Percentiles rank a stretch among this genome's conserved stretches.
These are phyloP conservation scores for Penicillium sp. DNA, from an alignment of 2,329 filamentous ascomycete species.

Conservation along the genomic window DNA sequence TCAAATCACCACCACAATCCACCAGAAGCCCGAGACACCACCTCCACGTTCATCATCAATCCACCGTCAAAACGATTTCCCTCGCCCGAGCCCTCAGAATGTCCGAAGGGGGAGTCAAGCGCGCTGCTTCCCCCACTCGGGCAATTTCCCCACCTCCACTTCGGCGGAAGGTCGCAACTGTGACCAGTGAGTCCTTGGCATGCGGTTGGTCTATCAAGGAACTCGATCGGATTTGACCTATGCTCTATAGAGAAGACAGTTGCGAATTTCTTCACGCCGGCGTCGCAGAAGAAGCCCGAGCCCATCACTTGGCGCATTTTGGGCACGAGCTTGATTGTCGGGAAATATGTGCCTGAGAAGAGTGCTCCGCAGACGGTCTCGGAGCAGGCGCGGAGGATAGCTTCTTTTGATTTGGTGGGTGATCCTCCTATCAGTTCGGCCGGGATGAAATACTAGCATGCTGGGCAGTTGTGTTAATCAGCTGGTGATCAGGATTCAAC, in stretches of 20 bases:
- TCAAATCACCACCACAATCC: not conserved
- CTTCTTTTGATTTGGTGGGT: slow-evolving; percentile 55
- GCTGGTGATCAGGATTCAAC: slow-evolving; percentile 73
- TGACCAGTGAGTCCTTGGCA: slow-evolving; percentile 54
- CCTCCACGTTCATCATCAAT: not conserved
- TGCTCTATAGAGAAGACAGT: slow-evolving; percentile 59
- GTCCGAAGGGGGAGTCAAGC: slow-evolving; percentile 41
- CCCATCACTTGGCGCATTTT: slow-evolving; percentile 71
- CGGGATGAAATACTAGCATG: not conserved
- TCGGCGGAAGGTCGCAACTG: slow-evolving; percentile 61
- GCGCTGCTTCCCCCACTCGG: slow-evolving; percentile 44
- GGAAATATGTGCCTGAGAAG: slow-evolving; percentile 64
- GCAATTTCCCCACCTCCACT: slow-evolving; percentile 63
- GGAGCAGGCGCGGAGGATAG: slow-evolving; percentile 42
- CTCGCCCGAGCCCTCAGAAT: slow-evolving; percentile 32
- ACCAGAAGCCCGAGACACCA: not conserved
- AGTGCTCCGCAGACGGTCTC: slow-evolving; percentile 19
- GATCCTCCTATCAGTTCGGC: not conserved
- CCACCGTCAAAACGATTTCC: slow-evolving; percentile 22
- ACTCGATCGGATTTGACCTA: not conserved
- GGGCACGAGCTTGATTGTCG: slow-evolving; percentile 76
- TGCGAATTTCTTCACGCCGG: slow-evolving; percentile 84
- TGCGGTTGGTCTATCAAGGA: not conserved
- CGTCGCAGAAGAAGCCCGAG: slow-evolving; percentile 82
- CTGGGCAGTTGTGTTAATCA: not conserved